Evolutionary conservation across 371 early-diverging fungal genomes (phyloP), one percentile per base, ranked within the genome.

Genomic region (Apophysomyces sp.): DNA sequence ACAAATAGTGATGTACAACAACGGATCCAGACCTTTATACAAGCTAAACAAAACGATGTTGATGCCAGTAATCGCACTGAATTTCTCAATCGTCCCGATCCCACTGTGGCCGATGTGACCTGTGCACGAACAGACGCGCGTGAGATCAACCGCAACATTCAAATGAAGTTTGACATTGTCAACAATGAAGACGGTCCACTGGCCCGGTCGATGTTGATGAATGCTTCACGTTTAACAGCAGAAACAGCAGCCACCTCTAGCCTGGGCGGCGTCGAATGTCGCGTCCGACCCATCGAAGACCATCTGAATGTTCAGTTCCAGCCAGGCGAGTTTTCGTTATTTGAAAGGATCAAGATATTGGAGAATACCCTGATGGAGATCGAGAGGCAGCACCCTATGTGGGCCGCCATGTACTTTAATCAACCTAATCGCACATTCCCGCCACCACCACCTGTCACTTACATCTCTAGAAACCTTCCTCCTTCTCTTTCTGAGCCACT

Each of bases 111-210:
- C 29, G 77, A 76, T 37, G 69, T 79, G 2, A 77, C 80, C 1
- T 87, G 90, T 64, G 87, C 90, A n/a, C 80, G 93, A 54, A 80
- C 84, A 2, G 89, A 90, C 61, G 88, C 92, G 0, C 72, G 83
- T 32, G 89, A 88, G 63, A 82, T 93, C 34, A 91, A 93, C 64
- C 75, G 93, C 8, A 88, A 84, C 15, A 86, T 91, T 30, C 93
- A 93, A 71, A 93, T 93, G 93, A 90, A 87, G 58, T 81, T 88
- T 65, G 89, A 90, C 55, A 80, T 90, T 28, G 90, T 87, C 21
- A 85, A 89, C 60, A 91, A 93, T 58, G 86, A 86, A 54, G 89
- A 89, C 31, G 86, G 88, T n/a, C 89, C 91, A 34, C 68, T 90
- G 28, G 87, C 87, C 18, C 76, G 90, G 16, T 89, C 89, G 0